Base-by-base conservation (phyloP, 2,329 filamentous ascomycete genomes). In the Pseudofabraea citricarpa region DNA sequence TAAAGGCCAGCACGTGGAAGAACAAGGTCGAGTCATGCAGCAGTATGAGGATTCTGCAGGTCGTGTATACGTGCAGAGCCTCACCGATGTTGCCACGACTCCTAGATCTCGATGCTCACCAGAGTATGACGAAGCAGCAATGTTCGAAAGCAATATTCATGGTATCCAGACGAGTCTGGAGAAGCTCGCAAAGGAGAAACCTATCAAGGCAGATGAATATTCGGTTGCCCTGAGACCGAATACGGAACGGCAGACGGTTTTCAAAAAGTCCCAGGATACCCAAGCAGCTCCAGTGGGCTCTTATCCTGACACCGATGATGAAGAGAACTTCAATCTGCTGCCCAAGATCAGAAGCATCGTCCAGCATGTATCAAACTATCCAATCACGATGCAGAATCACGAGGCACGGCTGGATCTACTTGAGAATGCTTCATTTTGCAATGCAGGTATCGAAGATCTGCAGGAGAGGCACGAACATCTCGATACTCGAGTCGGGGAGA, bases 361-460 rank as follows among this genome's bases (percentile, higher is more conserved):
- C 13, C 48, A 44, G 24, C 49, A 53, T 21, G 43, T 56, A 10
- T 33, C 51, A 10, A 49, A 54, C 13, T 56, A 49, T 40, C 55
- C 56, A 5, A 51, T 44, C 7, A 54, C 49, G 22, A 51, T 54
- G 15, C 43, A 50, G 18, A 54, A 59, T 15, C 77, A 89, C 46
- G 79, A 79, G 27, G 71, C 76, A 41, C 80, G 87, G 2, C 62
- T 91, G 10, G 82, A 87, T 38, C 68, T 71, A 43, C 69, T 90
- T 5, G 87, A 91, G 62, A 86, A 75, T 40, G 70, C 76, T 2
- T 89, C 84, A 0, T 87, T 89, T 55, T 79, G 79, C 19, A 72
- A 77, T 33, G 71, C 74, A 15, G 74, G 75, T n/a, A 75, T 85
- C 37, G 85, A 89, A 18, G 82, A 86, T 27, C 77, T 86, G 38